phyloP scores from a whole-genome alignment of 805 yeast species.

The Cyberlindnera subsufficiens region DNA sequence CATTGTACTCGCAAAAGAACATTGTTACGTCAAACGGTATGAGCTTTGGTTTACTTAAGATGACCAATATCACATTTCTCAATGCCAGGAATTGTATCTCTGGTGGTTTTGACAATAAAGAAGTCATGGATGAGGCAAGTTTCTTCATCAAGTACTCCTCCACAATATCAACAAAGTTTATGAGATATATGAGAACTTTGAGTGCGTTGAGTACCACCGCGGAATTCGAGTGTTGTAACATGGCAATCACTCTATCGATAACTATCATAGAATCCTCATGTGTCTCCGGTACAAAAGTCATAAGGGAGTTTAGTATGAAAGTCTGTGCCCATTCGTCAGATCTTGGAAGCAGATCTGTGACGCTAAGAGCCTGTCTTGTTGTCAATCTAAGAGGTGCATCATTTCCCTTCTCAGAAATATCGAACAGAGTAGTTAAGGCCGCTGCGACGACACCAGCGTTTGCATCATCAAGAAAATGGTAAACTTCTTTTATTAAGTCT shows the following conservation, averaged over 20 bases:
- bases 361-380: conserved; percentile 36
- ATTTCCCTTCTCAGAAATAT: conserved; percentile 52
- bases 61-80: conserved; percentile 70
- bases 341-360: conserved; percentile 29
- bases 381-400: conserved; percentile 49
- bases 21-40: conserved; percentile 63
- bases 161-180: conserved; percentile 61
- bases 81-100: conserved; percentile 81
- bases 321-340: conserved; percentile 63
- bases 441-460: conserved; percentile 62
- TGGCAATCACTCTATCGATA: conserved; percentile 61
- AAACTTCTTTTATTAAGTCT: conserved; percentile 43
- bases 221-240: conserved; percentile 73
- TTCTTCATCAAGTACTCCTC: conserved; percentile 53
- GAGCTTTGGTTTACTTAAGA: conserved; percentile 60
- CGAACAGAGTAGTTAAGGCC: conserved; percentile 61
- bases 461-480: conserved; percentile 47
- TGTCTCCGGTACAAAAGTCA: conserved; percentile 65
- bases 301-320: conserved; percentile 56
- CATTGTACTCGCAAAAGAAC: conserved; percentile 79
- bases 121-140: conserved; percentile 62
- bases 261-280: conserved; percentile 59
- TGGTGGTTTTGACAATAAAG: conserved; percentile 66
- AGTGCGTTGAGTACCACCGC: conserved; percentile 76
- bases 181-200: conserved; percentile 62